Evolutionary conservation across 768 basidiomycete genomes (phyloP).

Genomic region (Podaxis carcinomalis): DNA sequence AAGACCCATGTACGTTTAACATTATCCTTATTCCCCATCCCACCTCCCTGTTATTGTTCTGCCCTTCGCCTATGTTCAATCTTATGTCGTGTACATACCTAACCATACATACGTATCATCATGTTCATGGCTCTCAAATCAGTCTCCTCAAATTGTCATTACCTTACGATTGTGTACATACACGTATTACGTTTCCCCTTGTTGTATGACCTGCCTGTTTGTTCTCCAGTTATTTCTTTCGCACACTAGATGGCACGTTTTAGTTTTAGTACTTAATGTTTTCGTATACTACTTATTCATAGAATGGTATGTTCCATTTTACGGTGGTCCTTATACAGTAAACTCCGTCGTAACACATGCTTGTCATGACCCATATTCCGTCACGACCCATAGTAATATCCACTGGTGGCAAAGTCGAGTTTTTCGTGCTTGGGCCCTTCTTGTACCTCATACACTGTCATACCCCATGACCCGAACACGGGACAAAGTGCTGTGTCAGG

Average conservation of each 20-base stretch:
- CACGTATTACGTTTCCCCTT: neutral
- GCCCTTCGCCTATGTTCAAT: neutral
- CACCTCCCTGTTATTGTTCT: neutral
- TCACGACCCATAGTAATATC: too few species aligned
- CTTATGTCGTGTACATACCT: neutral
- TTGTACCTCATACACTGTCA: too few species aligned
- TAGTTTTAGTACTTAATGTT: neutral
- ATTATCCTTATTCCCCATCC: neutral
- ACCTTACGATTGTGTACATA: neutral
- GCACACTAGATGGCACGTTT: neutral
- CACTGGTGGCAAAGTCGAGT: too few species aligned
- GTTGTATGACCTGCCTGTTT: neutral
- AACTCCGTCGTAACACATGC: too few species aligned
- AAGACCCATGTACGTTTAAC: neutral
- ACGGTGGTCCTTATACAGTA: too few species aligned
- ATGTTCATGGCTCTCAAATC: too few species aligned
- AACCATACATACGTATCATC: neutral
- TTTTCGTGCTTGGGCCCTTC: too few species aligned
- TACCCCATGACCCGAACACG: too few species aligned
- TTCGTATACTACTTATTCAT: neutral
- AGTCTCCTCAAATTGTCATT: too few species aligned
- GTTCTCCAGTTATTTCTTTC: neutral
- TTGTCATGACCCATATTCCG: too few species aligned
- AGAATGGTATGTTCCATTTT: too few species aligned
- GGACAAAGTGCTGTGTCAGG: too few species aligned